Percentiles rank a stretch among this genome's conserved stretches.
phyloP scores from a whole-genome alignment of 2,329 filamentous ascomycete genomes.

The Didymellaceae sp. region DNA sequence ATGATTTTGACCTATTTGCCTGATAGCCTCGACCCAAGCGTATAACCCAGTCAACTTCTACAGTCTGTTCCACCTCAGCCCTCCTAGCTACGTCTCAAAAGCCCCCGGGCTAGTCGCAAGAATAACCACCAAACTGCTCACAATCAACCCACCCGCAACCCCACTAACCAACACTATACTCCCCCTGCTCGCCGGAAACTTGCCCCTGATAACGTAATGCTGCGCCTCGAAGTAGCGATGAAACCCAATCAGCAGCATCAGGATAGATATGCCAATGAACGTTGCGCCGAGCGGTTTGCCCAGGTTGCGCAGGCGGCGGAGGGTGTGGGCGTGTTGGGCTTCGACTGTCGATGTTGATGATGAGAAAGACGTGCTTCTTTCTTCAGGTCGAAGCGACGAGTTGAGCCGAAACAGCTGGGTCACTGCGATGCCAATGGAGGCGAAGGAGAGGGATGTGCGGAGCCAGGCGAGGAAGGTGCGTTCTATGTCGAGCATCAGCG shows the following conservation, averaged over 20 bases:
- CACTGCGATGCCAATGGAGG: slow-evolving; percentile 81
- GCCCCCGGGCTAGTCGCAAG: slow-evolving; percentile 59
- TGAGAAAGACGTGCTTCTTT: background rate
- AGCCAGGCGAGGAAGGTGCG: slow-evolving; percentile 87
- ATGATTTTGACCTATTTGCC: too few relatives aligned
- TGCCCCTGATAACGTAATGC: slow-evolving; percentile 79
- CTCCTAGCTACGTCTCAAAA: slow-evolving; percentile 49
- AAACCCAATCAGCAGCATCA: slow-evolving; percentile 78
- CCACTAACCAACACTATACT: slow-evolving; percentile 73
- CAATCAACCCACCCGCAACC: slow-evolving; percentile 66
- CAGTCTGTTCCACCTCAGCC: background rate
- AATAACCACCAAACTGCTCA: slow-evolving; percentile 66
- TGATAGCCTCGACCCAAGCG: too few relatives aligned
- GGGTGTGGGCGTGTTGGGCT: background rate
- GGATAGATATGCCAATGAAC: slow-evolving; percentile 76
- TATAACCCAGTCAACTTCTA: too few relatives aligned
- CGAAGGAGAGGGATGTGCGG: slow-evolving; percentile 80
- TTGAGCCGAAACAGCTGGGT: slow-evolving; percentile 87
- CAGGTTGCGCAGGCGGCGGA: slow-evolving; percentile 36
- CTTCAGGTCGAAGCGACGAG: slow-evolving; percentile 58
- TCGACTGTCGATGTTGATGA: background rate
- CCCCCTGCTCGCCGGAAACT: slow-evolving; percentile 79
- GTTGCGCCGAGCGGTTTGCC: slow-evolving; percentile 65
- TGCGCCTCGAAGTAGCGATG: slow-evolving; percentile 80
- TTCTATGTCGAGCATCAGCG: slow-evolving; percentile 57